phyloP scores from a whole-genome alignment of 306 rosid species.

The Bauhinia variegata region DNA sequence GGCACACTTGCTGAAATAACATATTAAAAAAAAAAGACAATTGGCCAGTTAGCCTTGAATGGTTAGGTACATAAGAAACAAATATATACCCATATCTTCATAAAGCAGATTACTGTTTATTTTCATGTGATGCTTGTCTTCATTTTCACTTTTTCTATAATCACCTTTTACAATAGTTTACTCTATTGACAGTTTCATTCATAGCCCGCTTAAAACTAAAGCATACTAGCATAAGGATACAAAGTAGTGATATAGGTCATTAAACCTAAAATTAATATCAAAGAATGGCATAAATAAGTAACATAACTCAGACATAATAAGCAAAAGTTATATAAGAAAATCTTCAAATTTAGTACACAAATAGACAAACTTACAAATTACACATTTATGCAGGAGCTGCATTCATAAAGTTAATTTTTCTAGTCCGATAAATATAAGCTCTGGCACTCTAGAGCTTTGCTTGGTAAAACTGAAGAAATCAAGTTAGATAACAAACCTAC shows the following conservation, averaged over 20 bases:
- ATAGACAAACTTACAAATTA: background rate
- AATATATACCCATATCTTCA: conserved; percentile 17
- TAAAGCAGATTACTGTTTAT: conserved; percentile 17
- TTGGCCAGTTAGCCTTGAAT: conserved; percentile 12
- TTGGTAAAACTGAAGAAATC: conserved; percentile 1
- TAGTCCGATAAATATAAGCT: background rate
- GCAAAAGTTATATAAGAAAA: background rate
- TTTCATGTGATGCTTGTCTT: conserved; percentile 13
- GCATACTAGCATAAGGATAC: background rate
- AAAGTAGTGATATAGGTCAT: background rate
- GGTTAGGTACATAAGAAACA: conserved; percentile 6
- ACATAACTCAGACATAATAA: background rate
- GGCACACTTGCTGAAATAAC: conserved; percentile 78
- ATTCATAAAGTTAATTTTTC: too few species aligned
- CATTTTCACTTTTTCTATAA: background rate
- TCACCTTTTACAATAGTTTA: background rate
- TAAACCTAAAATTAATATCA: background rate
- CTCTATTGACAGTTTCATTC: background rate
- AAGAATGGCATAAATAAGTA: conserved; percentile 6
- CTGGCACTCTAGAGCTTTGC: background rate
- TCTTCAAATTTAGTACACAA: background rate
- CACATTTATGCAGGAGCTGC: background rate
- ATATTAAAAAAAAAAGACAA: conserved; percentile 25
- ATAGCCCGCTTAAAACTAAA: background rate
- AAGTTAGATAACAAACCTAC: conserved; percentile 2